Evolutionary conservation across 2,329 filamentous ascomycete species (phyloP).

Genomic region (Fusarium mexicanum): DNA sequence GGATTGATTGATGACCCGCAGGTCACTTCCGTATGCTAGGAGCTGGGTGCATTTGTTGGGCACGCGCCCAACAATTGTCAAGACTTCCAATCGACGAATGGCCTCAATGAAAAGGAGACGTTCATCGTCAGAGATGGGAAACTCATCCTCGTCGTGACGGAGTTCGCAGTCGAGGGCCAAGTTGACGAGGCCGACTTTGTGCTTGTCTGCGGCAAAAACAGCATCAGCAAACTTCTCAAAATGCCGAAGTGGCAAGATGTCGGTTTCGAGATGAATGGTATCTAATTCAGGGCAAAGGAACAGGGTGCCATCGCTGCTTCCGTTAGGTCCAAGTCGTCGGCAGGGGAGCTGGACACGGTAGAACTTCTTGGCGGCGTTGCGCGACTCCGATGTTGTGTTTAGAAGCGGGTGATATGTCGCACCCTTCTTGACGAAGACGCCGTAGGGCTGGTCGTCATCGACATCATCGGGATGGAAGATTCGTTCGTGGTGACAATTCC

Average conservation of each 20-base stretch:
- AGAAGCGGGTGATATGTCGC: neutral
- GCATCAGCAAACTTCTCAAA: neutral
- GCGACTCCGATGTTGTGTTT: neutral
- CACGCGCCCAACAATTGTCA: neutral
- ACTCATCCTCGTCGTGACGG: neutral
- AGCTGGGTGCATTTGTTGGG: neutral
- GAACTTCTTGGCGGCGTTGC: neutral
- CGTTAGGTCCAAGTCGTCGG: neutral
- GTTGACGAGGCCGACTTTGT: neutral
- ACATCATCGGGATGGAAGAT: neutral
- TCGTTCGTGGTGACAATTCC: neutral
- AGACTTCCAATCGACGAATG: neutral
- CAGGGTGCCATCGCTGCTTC: neutral
- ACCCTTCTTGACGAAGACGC: neutral
- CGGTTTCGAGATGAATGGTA: accelerated
- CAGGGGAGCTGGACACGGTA: neutral
- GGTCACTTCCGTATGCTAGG: neutral
- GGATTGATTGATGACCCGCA: neutral
- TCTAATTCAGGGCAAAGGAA: neutral
- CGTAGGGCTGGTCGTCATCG: neutral
- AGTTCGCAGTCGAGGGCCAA: neutral
- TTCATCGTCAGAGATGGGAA: neutral
- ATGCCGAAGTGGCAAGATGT: neutral
- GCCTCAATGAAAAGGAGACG: neutral
- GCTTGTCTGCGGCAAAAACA: neutral